phyloP scores from a whole-genome alignment of 1,139 yeast genomes.

The Hansenula sp. region DNA sequence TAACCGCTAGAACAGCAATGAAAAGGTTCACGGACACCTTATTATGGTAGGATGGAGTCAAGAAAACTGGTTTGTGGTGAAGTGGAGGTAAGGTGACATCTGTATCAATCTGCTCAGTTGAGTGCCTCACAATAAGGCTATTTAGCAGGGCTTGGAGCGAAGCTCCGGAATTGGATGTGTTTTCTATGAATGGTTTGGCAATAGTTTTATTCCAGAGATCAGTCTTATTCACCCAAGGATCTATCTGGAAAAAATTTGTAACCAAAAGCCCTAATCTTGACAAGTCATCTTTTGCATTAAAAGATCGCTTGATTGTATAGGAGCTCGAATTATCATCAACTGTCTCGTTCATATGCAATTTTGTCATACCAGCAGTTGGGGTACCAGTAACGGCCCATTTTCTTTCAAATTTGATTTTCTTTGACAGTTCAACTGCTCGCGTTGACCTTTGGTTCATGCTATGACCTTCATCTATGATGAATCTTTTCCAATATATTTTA shows the following conservation, averaged over 20 bases:
- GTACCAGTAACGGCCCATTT: constrained; percentile 77
- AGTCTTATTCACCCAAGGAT: constrained; percentile 50
- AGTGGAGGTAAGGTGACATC: constrained; percentile 59
- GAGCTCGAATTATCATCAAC: constrained; percentile 17
- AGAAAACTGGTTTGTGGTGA: constrained; percentile 51
- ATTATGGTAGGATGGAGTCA: constrained; percentile 61
- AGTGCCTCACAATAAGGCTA: constrained; percentile 52
- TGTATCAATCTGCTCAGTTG: constrained; percentile 44
- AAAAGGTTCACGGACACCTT: constrained; percentile 58
- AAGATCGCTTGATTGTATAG: constrained; percentile 31
- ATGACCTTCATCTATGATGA: constrained; percentile 76
- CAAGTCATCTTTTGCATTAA: constrained; percentile 49
- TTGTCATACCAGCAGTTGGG: constrained; percentile 67
- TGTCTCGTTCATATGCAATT: constrained; percentile 48
- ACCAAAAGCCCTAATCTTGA: constrained; percentile 49
- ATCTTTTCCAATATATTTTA: constrained; percentile 58
- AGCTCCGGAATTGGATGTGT: constrained; percentile 35
- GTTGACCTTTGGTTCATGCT: constrained; percentile 50
- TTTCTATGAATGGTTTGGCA: constrained; percentile 42
- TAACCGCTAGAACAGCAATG: constrained; percentile 63
- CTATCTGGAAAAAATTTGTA: constrained; percentile 51
- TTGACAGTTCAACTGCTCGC: constrained; percentile 45
- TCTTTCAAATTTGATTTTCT: constrained; percentile 49
- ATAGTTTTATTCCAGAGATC: constrained; percentile 45
- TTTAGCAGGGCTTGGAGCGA: constrained; percentile 40